Conservation (phyloP, 164 flowering plant genomes). For the Vitis labrusca region DNA sequence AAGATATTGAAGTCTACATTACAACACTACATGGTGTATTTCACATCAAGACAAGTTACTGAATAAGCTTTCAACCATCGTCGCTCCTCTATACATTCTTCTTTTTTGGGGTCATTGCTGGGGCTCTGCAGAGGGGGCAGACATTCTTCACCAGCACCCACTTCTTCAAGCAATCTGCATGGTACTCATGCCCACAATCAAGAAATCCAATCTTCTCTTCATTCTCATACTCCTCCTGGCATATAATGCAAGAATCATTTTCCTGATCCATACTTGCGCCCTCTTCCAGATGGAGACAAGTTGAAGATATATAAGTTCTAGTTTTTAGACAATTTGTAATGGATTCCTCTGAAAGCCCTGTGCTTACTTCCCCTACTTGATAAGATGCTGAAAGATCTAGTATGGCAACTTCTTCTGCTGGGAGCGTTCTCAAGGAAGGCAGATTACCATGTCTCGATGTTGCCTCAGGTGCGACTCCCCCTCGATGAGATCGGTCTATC, state of each 20-base stretch:
- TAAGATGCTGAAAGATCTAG: slow-evolving; percentile 53
- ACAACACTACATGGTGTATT: too few species aligned
- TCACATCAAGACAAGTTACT: too few species aligned
- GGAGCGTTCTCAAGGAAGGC: slow-evolving; percentile 55
- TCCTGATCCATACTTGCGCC: slow-evolving; percentile 33
- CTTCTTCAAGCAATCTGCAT: slow-evolving; percentile 69
- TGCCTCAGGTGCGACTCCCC: slow-evolving; percentile 34
- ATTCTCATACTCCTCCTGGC: slow-evolving; percentile 69
- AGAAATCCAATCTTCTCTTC: slow-evolving; percentile 57
- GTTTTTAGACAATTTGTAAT: slow-evolving; percentile 51
- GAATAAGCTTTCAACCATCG: too few species aligned
- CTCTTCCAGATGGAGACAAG: slow-evolving; percentile 31
- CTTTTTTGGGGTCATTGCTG: slow-evolving; percentile 34
- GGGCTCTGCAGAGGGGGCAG: slow-evolving; percentile 87
- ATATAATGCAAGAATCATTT: slow-evolving; percentile 63
- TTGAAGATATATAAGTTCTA: slow-evolving; percentile 29
- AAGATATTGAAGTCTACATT: too few species aligned
- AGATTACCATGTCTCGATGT: slow-evolving; percentile 36
- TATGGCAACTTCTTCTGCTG: slow-evolving; percentile 66
- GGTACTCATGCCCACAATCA: slow-evolving; percentile 86
- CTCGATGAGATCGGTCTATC: slow-evolving; percentile 42
- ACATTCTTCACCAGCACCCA: slow-evolving; percentile 83
- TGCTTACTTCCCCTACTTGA: slow-evolving; percentile 53
- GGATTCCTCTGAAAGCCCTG: slow-evolving; percentile 68
- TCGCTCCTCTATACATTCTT: too few species aligned